Base-by-base conservation (phyloP, 257 asterid species). In the Marsdenia floribunda region DNA sequence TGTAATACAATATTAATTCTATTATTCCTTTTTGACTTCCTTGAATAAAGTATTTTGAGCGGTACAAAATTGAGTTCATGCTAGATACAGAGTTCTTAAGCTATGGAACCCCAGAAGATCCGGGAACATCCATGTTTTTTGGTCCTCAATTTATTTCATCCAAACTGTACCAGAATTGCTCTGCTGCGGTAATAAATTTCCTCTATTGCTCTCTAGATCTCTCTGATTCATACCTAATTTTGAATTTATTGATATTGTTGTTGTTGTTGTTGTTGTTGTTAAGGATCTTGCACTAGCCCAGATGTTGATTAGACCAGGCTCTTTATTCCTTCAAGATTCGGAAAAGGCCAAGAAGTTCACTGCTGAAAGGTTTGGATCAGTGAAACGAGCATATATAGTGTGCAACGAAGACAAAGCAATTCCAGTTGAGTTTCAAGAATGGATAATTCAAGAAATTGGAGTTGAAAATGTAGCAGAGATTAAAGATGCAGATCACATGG, bases 31-130 rank as follows among this genome's bases (percentile, higher is more conserved):
- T 21, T 16, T 50, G 9, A 8, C 5, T 2, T 3, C 19, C 2
- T 6, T 6, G 4, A 3, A 2, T 21, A 46, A 19, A 68, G 57
- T 46, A 21, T 46, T 42, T 44, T 42, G 21, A 52, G 54, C 54
- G 18, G 54, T 49, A 49, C 3, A 49, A 49, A 49, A 49, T 3
- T 3, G 54, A 49, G 54, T 49, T 49, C 18, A 2, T 49, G 54
- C 54, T 49, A 49, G 54, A 49, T 2, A 49, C 54, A 12, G 19
- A 13, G 54, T 49, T 52, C 57, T 52, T 4, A 52, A 52, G 57
- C 57, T 52, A 16, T 63, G 92, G 87, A 22, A 47, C 79, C 38
- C 79, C 74, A 1, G 85, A 85, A 52, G 79, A 87, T 35, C 71
- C 70, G n/a, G 5, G 57, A 35, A 73, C 77, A 3, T 77, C 90